phyloP scores from a whole-genome alignment of 371 early-diverging fungal species.

The Mortierella sp. region DNA sequence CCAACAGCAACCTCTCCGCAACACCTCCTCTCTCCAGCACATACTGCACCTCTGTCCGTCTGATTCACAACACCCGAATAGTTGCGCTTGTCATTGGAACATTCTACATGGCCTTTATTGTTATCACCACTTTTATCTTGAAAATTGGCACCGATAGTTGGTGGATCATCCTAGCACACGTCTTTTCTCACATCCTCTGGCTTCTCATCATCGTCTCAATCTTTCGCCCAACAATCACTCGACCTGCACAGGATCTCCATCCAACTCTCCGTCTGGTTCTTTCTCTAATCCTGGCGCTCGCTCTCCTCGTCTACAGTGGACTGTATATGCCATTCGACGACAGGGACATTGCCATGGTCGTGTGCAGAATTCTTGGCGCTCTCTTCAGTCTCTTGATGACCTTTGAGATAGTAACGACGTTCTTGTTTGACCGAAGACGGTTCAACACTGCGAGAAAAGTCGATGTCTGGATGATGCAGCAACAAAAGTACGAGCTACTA shows the following conservation, averaged over 20 bases:
- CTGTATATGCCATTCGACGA: too few relatives aligned
- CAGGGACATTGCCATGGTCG: neutral
- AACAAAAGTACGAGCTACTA: neutral
- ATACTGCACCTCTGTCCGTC: neutral
- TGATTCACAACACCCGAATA: neutral
- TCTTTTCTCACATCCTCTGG: too few relatives aligned
- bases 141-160: too few relatives aligned
- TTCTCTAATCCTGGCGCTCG: too few relatives aligned
- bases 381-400: neutral
- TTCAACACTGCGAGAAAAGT: neutral
- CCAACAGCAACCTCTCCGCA: neutral
- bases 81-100: neutral
- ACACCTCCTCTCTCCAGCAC: neutral
- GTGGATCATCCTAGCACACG: too few relatives aligned
- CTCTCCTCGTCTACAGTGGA: too few relatives aligned
- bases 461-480: neutral
- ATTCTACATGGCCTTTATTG: neutral
- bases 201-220: too few relatives aligned
- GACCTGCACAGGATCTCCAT: too few relatives aligned
- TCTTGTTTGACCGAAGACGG: neutral
- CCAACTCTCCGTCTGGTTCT: too few relatives aligned
- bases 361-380: neutral
- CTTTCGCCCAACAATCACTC: too few relatives aligned
- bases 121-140: too few relatives aligned
- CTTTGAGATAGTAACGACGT: neutral